A percentile compares a stretch with the other conserved stretches of the same genome.
These are phyloP conservation scores for Coprinellus aureogranulatus DNA, from an alignment of 768 basidiomycete species.

Conservation along the genomic window DNA sequence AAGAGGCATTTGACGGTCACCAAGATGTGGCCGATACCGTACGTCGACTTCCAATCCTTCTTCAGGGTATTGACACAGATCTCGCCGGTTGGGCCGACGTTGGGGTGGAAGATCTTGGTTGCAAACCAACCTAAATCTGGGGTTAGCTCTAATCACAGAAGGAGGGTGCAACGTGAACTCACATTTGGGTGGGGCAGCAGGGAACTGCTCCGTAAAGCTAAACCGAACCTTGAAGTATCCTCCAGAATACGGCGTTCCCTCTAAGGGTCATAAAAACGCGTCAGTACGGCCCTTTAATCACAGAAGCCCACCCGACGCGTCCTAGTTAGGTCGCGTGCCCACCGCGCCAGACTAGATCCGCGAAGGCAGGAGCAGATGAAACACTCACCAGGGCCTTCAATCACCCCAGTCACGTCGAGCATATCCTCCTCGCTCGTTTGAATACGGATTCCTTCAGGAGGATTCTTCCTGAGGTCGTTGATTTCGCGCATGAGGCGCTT, in stretches of 20 bases:
- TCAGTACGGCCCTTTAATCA: not conserved
- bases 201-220: constrained; percentile 90
- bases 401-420: constrained; percentile 81
- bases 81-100: constrained; percentile 85
- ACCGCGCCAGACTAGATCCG: not conserved
- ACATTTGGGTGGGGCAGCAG: constrained; percentile 94
- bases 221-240: constrained; percentile 77
- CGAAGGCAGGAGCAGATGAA: constrained; percentile 8
- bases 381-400: constrained; percentile 82
- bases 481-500: constrained; percentile 74
- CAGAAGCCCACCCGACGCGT: not conserved
- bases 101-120: constrained; percentile 97
- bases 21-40: constrained; percentile 88
- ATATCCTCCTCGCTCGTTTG: constrained; percentile 86
- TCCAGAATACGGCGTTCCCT: constrained; percentile 65
- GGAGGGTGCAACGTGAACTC: constrained; percentile 18
- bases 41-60: constrained; percentile 93
- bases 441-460: constrained; percentile 91
- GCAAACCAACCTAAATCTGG: constrained; percentile 71
- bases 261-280: constrained; percentile 19
- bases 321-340: not conserved
- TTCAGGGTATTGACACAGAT: constrained; percentile 97
- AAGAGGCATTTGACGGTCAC: constrained; percentile 93
- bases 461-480: constrained; percentile 71
- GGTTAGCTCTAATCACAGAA: not conserved